Evolutionary conservation across 352 stramenopile genomes (phyloP), one percentile per base, ranked within the genome.

Genomic region (Bremia lactucae): DNA sequence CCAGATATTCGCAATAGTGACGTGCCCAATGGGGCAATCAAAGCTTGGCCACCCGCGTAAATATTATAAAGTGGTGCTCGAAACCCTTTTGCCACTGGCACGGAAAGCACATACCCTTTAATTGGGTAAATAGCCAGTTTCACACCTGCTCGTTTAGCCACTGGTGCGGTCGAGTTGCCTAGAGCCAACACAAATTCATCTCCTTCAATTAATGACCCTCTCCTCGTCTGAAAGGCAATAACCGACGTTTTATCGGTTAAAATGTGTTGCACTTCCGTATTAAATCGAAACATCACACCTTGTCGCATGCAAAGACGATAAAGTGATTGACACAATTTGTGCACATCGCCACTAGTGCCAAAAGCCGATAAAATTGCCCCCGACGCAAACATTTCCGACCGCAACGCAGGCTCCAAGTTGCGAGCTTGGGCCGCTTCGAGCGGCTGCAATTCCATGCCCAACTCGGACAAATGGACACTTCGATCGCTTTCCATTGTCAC

Each of bases 221-320:
- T 72, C 18, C 68, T 63, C 21, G 76, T 88, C 55, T 92, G 80
- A 10, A 92, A 39, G 31, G 80, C 80, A 40, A 92, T 86, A 15
- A 88, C 76, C 11, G 65, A 62, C 35, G 73, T 77, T 36, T 75
- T 72, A 50, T 88, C 78, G 14, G 74, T 80, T 15, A 92, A 55
- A 23, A 92, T 68, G 33, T 92, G 74, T 19, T 78, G 62, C 36
- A 92, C 64, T 24, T 92, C 80, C 2, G 80, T 87, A 38, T 86
- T 84, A 39, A 92, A 88, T 35, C 77, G 80, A 59, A 92, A 92
- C 80, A 92, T 89, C 36, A 92, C 80, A 19, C 80, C 80, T 42
- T 90, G 68, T 4, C 75, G 72, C 55, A 85, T 70, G 40, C 76
- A 92, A 14, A 90, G 58, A 7, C 65, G 56, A 52, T 87, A 84